A percentile compares a stretch with the other conserved stretches of the same genome.
These are phyloP conservation scores for Flagelloscypha sp. DNA, from an alignment of 768 basidiomycete species.

Conservation along the genomic window DNA sequence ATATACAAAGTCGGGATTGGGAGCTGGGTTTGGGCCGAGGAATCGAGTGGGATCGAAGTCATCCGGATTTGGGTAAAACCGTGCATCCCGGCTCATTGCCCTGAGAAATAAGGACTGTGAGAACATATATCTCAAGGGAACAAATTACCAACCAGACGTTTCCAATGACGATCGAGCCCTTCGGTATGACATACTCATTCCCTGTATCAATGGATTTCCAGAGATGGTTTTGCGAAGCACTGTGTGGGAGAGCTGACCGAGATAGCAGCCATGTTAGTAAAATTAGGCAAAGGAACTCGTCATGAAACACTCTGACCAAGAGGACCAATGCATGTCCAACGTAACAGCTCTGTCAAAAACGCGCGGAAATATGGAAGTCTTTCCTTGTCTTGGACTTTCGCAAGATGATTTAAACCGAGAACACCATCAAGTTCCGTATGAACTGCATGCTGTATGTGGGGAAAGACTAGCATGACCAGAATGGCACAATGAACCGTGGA, in stretches of 20 bases:
- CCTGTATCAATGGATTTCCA: too few relatives aligned
- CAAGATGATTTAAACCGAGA: constrained; percentile 21
- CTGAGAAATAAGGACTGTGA: too few relatives aligned
- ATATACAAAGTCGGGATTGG: too few relatives aligned
- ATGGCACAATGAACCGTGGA: too few relatives aligned
- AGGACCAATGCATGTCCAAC: constrained; percentile 9
- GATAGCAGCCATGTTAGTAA: too few relatives aligned
- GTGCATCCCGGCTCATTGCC: too few relatives aligned
- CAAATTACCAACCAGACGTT: constrained; percentile 43
- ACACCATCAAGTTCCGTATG: constrained; percentile 28
- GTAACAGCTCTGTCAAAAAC: constrained; percentile 18
- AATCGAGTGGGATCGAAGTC: not conserved
- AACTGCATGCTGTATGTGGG: constrained; percentile 21
- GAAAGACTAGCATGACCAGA: constrained; percentile 25
- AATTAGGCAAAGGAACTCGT: too few relatives aligned
- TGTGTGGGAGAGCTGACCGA: not conserved
- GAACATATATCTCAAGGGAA: too few relatives aligned
- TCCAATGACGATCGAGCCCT: constrained; percentile 49
- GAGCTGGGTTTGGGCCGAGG: too few relatives aligned
- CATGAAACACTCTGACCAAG: too few relatives aligned
- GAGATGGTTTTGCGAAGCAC: not conserved
- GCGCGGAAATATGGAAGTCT: constrained; percentile 19
- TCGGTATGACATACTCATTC: constrained; percentile 44
- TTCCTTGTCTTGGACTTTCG: constrained; percentile 22
- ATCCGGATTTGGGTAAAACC: not conserved